Evolutionary conservation across 495 filamentous ascomycete species (phyloP).

Genomic region (Penicillium parvum): DNA sequence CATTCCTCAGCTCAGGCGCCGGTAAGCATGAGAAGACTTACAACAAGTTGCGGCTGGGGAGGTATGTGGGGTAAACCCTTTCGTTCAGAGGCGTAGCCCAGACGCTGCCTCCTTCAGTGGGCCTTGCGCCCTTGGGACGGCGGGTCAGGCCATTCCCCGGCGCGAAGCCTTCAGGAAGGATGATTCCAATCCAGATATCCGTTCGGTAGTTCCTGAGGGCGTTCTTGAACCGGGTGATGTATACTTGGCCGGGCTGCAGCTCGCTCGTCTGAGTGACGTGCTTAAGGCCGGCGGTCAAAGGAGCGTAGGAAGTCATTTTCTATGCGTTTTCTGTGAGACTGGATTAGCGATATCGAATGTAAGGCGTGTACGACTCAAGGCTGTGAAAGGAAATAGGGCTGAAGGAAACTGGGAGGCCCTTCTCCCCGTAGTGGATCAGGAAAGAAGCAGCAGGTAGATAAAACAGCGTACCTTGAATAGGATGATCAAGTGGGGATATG

Average conservation of each 20-base stretch:
- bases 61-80: slow-evolving; percentile 13
- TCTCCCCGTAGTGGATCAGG: no score
- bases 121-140: slow-evolving; percentile 4
- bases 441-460: no score
- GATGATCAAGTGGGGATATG: no score
- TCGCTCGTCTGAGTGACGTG: neutral
- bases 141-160: neutral
- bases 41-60: slow-evolving; percentile 18
- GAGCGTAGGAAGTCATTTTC: neutral
- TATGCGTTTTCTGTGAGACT: no score
- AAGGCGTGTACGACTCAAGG: neutral
- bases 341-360: no score
- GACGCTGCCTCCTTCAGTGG: neutral
- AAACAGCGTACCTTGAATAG: no score
- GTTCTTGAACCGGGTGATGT: slow-evolving; percentile 18
- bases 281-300: neutral
- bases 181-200: slow-evolving; percentile 17
- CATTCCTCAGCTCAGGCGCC: no score
- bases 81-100: slow-evolving; percentile 6
- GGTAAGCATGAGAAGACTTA: no score
- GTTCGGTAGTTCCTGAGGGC: slow-evolving; percentile 2
- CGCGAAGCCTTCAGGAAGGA: slow-evolving; percentile 4
- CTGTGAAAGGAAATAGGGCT: no score
- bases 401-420: no score
- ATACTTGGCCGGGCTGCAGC: slow-evolving; percentile 7